Percentiles rank a stretch among this genome's conserved stretches.
Evolutionary conservation across 163 green algal species (phyloP).

Genomic region (Trebouxia gelatinosa): DNA sequence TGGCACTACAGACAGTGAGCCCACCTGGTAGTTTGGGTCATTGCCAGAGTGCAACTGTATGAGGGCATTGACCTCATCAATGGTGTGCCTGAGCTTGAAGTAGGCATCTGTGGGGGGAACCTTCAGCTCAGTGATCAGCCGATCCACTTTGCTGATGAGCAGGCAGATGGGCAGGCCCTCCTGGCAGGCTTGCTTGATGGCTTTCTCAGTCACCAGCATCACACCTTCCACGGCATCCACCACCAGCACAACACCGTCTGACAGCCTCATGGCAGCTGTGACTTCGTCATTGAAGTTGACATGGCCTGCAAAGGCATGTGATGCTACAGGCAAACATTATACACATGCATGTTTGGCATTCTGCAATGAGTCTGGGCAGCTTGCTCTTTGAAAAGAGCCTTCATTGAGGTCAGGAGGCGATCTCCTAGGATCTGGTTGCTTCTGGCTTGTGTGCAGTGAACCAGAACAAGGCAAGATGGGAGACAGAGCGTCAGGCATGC

Average conservation of each 20-base stretch:
- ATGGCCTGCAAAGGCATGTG: conserved; percentile 64
- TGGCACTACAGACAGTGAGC: no score
- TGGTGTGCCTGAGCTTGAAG: conserved; percentile 95
- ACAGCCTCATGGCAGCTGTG: conserved; percentile 82
- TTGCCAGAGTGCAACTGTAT: conserved; percentile 48
- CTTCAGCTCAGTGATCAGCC: conserved; percentile 98
- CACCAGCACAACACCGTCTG: conserved; percentile 91
- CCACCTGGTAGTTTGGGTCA: not conserved
- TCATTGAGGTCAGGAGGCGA: no score
- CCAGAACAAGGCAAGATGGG: no score
- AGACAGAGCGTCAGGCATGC: no score
- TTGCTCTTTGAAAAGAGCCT: no score
- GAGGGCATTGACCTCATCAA: conserved; percentile 91
- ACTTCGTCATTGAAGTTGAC: conserved; percentile 99
- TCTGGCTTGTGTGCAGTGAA: no score
- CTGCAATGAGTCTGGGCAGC: no score
- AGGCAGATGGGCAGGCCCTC: conserved; percentile 88
- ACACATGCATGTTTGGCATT: no score
- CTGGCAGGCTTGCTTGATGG: conserved; percentile 81
- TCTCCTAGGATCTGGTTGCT: no score
- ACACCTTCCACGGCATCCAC: conserved; percentile 96
- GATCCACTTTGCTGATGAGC: conserved; percentile 94
- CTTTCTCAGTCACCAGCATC: conserved; percentile 83
- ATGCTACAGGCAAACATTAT: not conserved
- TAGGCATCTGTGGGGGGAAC: conserved; percentile 96